A percentile compares a stretch with the other conserved stretches of the same genome.
Evolutionary conservation across 2,329 filamentous ascomycete genomes (phyloP).

Genomic region (Clarireedia paspali): DNA sequence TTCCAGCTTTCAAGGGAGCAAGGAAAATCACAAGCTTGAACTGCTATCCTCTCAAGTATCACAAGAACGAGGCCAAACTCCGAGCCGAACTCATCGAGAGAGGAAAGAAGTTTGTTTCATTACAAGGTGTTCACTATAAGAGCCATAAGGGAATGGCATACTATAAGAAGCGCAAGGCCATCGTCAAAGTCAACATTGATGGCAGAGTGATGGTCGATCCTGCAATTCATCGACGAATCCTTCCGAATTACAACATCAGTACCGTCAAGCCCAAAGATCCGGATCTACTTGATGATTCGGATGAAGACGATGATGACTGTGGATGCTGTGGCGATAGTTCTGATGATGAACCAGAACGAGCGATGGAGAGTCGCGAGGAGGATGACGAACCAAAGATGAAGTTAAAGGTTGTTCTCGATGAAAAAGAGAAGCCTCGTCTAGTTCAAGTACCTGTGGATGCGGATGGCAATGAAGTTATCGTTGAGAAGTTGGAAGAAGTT

Average conservation of each 20-base stretch:
- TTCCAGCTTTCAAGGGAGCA: slow-evolving; percentile 70
- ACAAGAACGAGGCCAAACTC: slow-evolving; percentile 61
- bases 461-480: slow-evolving; percentile 45
- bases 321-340: slow-evolving; percentile 32
- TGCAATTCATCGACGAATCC: slow-evolving; percentile 71
- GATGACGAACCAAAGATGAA: slow-evolving; percentile 30
- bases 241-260: slow-evolving; percentile 77
- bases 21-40: slow-evolving; percentile 73
- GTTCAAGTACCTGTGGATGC: slow-evolving; percentile 49
- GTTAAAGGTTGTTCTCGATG: slow-evolving; percentile 32
- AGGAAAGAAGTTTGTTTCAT: slow-evolving; percentile 73
- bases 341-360: slow-evolving; percentile 28
- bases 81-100: slow-evolving; percentile 64
- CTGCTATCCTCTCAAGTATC: slow-evolving; percentile 73
- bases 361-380: slow-evolving; percentile 17
- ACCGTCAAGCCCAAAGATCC: slow-evolving; percentile 65
- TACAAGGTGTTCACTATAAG: slow-evolving; percentile 79
- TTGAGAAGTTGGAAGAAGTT: slow-evolving; percentile 51
- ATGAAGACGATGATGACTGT: slow-evolving; percentile 34
- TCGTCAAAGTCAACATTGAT: slow-evolving; percentile 77
- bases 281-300: slow-evolving; percentile 46
- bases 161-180: slow-evolving; percentile 68
- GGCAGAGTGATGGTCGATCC: slow-evolving; percentile 85
- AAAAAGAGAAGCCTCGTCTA: slow-evolving; percentile 42
- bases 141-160: slow-evolving; percentile 80